phyloP scores from a whole-genome alignment of 768 basidiomycete genomes.

The Pulveroboletus frians region DNA sequence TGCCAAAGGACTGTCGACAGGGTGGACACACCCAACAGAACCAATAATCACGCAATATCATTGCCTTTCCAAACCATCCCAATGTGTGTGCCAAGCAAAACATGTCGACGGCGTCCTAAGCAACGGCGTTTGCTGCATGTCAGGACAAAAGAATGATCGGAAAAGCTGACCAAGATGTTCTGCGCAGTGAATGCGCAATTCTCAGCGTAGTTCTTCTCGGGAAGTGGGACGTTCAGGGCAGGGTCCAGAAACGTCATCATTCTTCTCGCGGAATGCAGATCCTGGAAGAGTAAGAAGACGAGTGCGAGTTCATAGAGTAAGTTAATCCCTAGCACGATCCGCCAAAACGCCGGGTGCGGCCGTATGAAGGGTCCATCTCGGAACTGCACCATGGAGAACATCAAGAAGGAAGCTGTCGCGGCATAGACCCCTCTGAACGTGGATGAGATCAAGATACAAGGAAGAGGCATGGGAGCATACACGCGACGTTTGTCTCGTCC shows the following conservation, averaged over 20 bases:
- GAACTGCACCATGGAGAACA: conserved; percentile 84
- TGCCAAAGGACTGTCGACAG: not conserved
- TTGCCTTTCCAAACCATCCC: conserved; percentile 89
- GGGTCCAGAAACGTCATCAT: conserved; percentile 82
- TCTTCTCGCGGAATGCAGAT: conserved; percentile 64
- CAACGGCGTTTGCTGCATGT: conserved; percentile 1
- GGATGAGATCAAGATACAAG: conserved; percentile 7
- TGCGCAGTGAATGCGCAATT: conserved; percentile 60
- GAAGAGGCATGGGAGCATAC: conserved; percentile 39
- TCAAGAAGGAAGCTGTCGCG: conserved; percentile 64
- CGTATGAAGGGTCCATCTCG: conserved; percentile 87
- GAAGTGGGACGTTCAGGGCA: conserved; percentile 62
- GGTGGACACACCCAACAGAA: conserved; percentile 73
- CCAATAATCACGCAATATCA: conserved; percentile 89
- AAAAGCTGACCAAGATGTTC: conserved; percentile 59
- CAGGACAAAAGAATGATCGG: not conserved
- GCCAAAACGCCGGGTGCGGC: conserved; percentile 86
- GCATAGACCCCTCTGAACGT: conserved; percentile 67
- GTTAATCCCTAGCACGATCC: conserved; percentile 73
- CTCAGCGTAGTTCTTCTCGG: conserved; percentile 85
- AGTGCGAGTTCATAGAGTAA: conserved; percentile 77
- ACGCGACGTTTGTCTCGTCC: conserved; percentile 75
- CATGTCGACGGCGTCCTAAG: conserved; percentile 74
- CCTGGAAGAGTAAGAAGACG: conserved; percentile 84
- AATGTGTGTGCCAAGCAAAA: conserved; percentile 83